Percentiles rank a stretch among this genome's conserved stretches.
phyloP scores from a whole-genome alignment of 495 filamentous ascomycete genomes.

The Aspergillus kassunensis region DNA sequence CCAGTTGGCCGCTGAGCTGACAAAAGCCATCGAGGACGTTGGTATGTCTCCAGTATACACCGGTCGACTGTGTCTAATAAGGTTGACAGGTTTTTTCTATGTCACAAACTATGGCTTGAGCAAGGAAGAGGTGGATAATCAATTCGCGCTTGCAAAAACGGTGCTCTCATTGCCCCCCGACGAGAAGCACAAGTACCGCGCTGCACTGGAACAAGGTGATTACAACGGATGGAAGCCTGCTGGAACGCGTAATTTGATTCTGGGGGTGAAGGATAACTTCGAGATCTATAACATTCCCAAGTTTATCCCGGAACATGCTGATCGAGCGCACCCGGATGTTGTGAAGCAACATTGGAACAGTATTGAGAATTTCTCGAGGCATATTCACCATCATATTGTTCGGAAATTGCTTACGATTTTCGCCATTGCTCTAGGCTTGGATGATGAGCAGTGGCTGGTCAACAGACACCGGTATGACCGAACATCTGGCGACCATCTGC shows the following conservation, averaged over 20 bases:
- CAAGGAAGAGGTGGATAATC: slow-evolving; percentile 46
- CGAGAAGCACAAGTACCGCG: slow-evolving; percentile 46
- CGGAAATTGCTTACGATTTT: slow-evolving; percentile 40
- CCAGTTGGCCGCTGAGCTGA: not conserved
- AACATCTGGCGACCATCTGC: slow-evolving; percentile 42
- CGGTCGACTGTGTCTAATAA: not conserved
- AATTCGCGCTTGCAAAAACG: slow-evolving; percentile 48
- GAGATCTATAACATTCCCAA: slow-evolving; percentile 57
- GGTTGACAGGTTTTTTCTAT: slow-evolving; percentile 42
- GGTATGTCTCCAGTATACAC: not conserved
- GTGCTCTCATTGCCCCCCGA: slow-evolving; percentile 47
- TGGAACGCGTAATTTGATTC: slow-evolving; percentile 20
- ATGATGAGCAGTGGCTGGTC: slow-evolving; percentile 45
- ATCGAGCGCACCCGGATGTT: slow-evolving; percentile 39
- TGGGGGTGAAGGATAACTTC: slow-evolving; percentile 46
- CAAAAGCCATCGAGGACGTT: slow-evolving; percentile 6
- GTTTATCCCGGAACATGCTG: slow-evolving; percentile 35
- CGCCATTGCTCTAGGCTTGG: slow-evolving; percentile 39
- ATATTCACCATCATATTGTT: slow-evolving; percentile 47
- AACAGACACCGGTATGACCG: slow-evolving; percentile 49
- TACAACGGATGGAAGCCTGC: slow-evolving; percentile 38
- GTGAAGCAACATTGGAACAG: slow-evolving; percentile 28
- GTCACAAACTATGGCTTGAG: slow-evolving; percentile 46
- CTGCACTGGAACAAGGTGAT: slow-evolving; percentile 42
- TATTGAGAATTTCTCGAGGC: slow-evolving; percentile 44